Evolutionary conservation across 306 rosid species (phyloP), one percentile per base, ranked within the genome.

Genomic region (Biancaea sappan): DNA sequence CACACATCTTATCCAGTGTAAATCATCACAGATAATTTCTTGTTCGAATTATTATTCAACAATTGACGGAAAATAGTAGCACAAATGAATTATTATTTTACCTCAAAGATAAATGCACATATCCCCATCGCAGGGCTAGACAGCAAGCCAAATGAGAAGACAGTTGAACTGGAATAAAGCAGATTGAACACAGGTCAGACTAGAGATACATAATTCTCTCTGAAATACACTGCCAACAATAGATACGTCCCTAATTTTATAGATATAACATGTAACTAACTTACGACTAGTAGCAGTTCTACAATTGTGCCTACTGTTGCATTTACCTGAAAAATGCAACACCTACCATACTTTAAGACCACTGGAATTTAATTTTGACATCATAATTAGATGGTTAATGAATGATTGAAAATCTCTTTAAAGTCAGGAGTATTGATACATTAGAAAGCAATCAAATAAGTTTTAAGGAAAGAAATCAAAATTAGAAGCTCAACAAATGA

Each of bases 41-140:
- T 76, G 13, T 8, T 53, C 47, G 21, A 31, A 28, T 18, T 29
- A 78, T 44, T 6, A 9, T 38, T 56, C 62, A 59, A 66, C 44
- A 44, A 60, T 18, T 68, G 73, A 61, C 19, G 43, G 50, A 68
- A 35, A 68, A 82, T 62, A 41, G 19, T 16, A 21, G 54, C 29
- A 40, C 26, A 53, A 38, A 57, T 12, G 26, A 53, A 53, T 34
- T 48, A 74, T 60, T 56, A 56, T 63, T 74, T 83, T 72, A 88
- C 97, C 93, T 89, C 91, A 66, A 88, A 82, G 77, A 67, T 40
- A 66, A 83, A 75, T 44, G 87, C 54, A 53, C 93, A 84, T 69
- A 92, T 60, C 78, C 87, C 97, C 44, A 89, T 80, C 25, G 77
- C 92, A 67, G 91, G 96, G 67, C 87, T 77, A 77, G 96, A 87